A percentile compares a stretch with the other conserved stretches of the same genome.
phyloP scores from a whole-genome alignment of 2,329 filamentous ascomycete species.

The Leptographium radiaticola region DNA sequence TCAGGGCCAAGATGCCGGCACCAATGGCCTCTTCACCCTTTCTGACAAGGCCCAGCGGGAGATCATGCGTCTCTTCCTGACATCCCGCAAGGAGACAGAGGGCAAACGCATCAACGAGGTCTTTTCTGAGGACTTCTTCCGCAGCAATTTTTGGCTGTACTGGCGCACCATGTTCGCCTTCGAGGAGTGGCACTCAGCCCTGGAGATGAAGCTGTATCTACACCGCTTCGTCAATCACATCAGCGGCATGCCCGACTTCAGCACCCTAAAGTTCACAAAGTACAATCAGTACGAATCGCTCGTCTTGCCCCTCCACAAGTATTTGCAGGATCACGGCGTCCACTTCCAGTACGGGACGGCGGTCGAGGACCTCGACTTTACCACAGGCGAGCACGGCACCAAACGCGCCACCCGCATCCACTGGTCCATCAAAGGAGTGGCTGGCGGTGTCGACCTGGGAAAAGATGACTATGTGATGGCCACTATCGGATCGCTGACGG shows the following conservation, averaged over 20 bases:
- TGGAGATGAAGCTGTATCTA: conserved; percentile 22
- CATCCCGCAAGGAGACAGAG: conserved; percentile 14
- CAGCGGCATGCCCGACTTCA: conserved; percentile 18
- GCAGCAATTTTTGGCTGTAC: conserved; percentile 23
- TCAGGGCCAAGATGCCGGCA: conserved; percentile 16
- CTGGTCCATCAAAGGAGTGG: conserved; percentile 11
- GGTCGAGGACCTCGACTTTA: conserved; percentile 14
- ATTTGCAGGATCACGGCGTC: conserved; percentile 18
- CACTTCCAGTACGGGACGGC: conserved; percentile 16
- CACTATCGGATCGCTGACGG: conserved; percentile 24
- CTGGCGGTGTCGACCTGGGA: conserved; percentile 13
- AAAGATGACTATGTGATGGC: conserved; percentile 24
- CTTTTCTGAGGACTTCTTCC: conserved; percentile 18
- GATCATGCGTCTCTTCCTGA: conserved; percentile 20
- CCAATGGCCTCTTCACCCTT: conserved; percentile 15
- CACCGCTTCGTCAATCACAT: conserved; percentile 19
- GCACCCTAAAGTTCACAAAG: conserved; percentile 18
- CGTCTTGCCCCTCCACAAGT: conserved; percentile 18
- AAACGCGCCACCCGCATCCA: conserved; percentile 16
- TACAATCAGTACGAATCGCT: conserved; percentile 24
- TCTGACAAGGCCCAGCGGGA: conserved; percentile 17
- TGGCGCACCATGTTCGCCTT: conserved; percentile 23
- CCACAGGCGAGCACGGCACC: not conserved
- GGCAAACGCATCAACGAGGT: conserved; percentile 18
- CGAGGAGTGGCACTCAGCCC: conserved; percentile 22